phyloP scores from a whole-genome alignment of 2,329 filamentous ascomycete species.

The Penicillium sp. region DNA sequence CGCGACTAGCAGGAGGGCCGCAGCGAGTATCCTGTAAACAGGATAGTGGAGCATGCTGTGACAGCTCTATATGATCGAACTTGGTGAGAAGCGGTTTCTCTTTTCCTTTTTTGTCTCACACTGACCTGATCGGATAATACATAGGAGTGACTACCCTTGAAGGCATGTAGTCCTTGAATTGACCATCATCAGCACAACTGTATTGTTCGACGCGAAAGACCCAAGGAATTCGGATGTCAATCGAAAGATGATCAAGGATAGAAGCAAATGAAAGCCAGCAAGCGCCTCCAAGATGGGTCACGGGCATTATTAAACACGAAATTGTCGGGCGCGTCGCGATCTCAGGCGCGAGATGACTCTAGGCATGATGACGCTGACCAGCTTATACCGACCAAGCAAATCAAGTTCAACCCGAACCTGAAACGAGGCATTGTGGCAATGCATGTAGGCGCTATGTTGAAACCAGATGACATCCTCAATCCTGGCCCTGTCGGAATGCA shows the following conservation, averaged over 20 bases:
- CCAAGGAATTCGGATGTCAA: background rate
- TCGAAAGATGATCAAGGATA: background rate
- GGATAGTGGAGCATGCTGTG: slow-evolving; percentile 38
- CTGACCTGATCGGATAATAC: slow-evolving; percentile 21
- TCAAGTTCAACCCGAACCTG: slow-evolving; percentile 11
- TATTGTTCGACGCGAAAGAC: background rate
- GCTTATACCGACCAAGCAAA: slow-evolving; percentile 7
- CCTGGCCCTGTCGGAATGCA: background rate
- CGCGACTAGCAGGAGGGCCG: slow-evolving; percentile 23
- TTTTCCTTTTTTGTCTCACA: background rate
- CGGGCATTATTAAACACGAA: slow-evolving; percentile 17
- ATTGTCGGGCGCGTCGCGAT: slow-evolving; percentile 4
- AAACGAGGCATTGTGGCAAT: slow-evolving; percentile 24
- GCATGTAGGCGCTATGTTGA: slow-evolving; percentile 32
- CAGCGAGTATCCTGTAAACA: slow-evolving; percentile 27
- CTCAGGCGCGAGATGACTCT: slow-evolving; percentile 11
- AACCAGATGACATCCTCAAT: slow-evolving; percentile 22
- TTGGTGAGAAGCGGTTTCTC: background rate
- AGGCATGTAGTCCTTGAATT: slow-evolving; percentile 20
- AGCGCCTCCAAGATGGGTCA: background rate
- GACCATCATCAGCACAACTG: slow-evolving; percentile 24
- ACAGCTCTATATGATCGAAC: slow-evolving; percentile 18
- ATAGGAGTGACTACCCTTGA: slow-evolving; percentile 25
- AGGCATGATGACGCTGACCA: slow-evolving; percentile 14
- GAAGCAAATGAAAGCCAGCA: background rate